These are phyloP conservation scores for Penstemon newberryi DNA, from an alignment of 257 asterid species.

Conservation along the genomic window DNA sequence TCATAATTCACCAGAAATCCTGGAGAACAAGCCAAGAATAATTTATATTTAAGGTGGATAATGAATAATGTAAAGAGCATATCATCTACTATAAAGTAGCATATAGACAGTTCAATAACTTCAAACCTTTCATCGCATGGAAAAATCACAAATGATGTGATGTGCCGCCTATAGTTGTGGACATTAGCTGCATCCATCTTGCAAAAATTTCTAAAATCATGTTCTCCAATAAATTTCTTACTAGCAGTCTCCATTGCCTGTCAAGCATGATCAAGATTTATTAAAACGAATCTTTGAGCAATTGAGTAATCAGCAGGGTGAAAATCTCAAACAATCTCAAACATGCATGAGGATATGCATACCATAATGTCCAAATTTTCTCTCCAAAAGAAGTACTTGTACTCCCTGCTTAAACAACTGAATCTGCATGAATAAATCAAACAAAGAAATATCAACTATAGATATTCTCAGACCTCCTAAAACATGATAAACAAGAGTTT, in stretches of 20 bases:
- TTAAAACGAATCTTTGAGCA: conserved; percentile 14
- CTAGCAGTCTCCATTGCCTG: conserved; percentile 90
- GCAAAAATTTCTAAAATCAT: conserved; percentile 96
- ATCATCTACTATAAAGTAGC: background rate
- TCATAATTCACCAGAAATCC: conserved; percentile 11
- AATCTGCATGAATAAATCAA: conserved; percentile 57
- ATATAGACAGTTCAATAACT: conserved; percentile 24
- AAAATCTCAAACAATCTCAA: conserved; percentile 20
- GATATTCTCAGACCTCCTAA: conserved; percentile 13
- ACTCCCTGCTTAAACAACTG: conserved; percentile 86
- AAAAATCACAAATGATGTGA: conserved; percentile 60
- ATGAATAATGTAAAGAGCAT: conserved; percentile 5
- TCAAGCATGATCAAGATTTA: conserved; percentile 26
- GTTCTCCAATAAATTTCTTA: conserved; percentile 80
- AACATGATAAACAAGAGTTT: background rate
- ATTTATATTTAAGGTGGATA: background rate
- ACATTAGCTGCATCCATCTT: conserved; percentile 97
- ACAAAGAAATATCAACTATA: conserved; percentile 13
- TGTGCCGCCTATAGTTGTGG: conserved; percentile 70
- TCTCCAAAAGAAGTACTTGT: conserved; percentile 94
- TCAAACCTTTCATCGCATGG: conserved; percentile 72
- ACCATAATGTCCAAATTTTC: conserved; percentile 68
- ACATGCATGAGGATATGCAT: conserved; percentile 25
- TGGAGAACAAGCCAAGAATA: conserved; percentile 18
- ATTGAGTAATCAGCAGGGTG: conserved; percentile 16